A percentile compares a stretch with the other conserved stretches of the same genome.
Conservation (phyloP, 1,284 basidiomycete species). For the Ceratobasidium sp. region DNA sequence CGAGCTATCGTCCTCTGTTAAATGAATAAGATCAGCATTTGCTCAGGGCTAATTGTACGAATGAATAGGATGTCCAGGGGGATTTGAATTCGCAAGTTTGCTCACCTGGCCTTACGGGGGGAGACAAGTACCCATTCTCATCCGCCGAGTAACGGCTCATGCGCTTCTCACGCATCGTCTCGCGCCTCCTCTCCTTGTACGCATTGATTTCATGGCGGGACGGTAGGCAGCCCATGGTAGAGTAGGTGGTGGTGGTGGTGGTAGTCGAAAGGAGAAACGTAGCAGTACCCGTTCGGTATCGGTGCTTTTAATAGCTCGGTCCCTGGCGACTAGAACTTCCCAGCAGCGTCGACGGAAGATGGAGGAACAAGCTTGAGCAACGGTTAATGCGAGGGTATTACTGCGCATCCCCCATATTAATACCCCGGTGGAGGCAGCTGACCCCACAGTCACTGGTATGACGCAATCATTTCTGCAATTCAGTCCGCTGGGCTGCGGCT, state of each 20-base stretch:
- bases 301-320: too few species aligned
- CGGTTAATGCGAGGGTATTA: not conserved
- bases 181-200: slow-evolving; percentile 12
- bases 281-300: not conserved
- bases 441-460: not conserved
- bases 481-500: not conserved
- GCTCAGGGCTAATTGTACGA: not conserved
- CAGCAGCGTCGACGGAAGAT: not conserved
- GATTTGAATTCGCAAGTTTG: not conserved
- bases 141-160: slow-evolving; percentile 17
- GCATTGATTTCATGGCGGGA: slow-evolving; percentile 17
- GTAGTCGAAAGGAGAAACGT: not conserved
- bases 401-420: not conserved
- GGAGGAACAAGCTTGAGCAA: not conserved
- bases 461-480: not conserved
- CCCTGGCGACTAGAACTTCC: too few species aligned
- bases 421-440: not conserved
- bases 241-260: not conserved
- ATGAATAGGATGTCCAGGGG: not conserved
- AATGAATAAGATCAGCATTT: not conserved
- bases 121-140: slow-evolving; percentile 12
- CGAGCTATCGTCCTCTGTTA: not conserved
- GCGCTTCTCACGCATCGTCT: slow-evolving; percentile 14
- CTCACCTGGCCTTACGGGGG: slow-evolving; percentile 3
- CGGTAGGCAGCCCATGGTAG: slow-evolving; percentile 28